phyloP scores from a whole-genome alignment of 2,329 filamentous ascomycete genomes.

The Neopestalotiopsis clavispora region DNA sequence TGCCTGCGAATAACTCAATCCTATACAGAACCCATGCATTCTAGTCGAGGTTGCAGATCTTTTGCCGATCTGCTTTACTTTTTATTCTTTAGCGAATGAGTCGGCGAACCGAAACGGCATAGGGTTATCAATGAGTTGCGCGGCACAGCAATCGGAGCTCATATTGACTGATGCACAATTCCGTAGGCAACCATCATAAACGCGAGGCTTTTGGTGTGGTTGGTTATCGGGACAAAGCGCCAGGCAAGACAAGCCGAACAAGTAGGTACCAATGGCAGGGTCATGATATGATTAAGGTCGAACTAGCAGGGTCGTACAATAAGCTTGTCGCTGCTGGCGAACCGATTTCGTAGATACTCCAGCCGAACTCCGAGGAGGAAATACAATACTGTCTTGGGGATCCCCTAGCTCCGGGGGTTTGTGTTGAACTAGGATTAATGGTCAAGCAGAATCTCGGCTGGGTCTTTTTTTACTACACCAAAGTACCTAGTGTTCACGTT shows the following conservation, averaged over 20 bases:
- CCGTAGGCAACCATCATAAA: neutral
- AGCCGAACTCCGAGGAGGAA: too few relatives aligned
- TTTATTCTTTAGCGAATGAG: neutral
- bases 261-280: neutral
- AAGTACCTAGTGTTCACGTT: too few relatives aligned
- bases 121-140: neutral
- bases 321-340: too few relatives aligned
- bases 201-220: neutral
- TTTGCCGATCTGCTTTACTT: too few relatives aligned
- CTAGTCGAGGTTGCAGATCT: neutral
- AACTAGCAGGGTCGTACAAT: too few relatives aligned
- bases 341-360: too few relatives aligned
- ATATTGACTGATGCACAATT: neutral
- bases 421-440: too few relatives aligned
- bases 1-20: neutral
- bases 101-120: neutral
- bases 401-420: too few relatives aligned
- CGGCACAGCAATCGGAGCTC: neutral
- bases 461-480: too few relatives aligned
- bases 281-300: neutral
- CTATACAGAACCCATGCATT: neutral
- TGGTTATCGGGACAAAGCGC: neutral
- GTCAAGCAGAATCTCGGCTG: too few relatives aligned
- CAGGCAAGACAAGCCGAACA: neutral
- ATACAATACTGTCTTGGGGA: too few relatives aligned